These are phyloP conservation scores for Seiridium cupressi DNA, from an alignment of 2,329 filamentous ascomycete genomes.

Conservation along the genomic window DNA sequence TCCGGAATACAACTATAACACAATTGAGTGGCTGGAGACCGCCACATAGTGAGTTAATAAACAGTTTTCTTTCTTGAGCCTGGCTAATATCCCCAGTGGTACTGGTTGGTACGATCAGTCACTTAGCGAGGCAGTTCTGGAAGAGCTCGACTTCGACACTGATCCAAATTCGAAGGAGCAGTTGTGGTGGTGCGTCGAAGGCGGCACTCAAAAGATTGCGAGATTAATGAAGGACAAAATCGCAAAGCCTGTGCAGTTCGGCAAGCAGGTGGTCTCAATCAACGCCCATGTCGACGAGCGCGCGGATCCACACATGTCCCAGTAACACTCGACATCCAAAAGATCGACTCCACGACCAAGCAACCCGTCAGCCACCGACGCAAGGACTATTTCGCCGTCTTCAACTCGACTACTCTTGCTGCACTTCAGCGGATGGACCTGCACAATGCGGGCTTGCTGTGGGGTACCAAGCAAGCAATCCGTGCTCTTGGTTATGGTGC, in stretches of 20 bases:
- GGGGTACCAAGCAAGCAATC: constrained; percentile 25
- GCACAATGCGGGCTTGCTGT: constrained; percentile 15
- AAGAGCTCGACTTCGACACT: constrained; percentile 15
- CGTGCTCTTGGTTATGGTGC: constrained; percentile 28
- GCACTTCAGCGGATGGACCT: constrained; percentile 28
- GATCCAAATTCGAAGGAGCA: not conserved
- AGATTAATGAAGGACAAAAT: constrained; percentile 5
- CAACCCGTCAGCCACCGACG: not conserved
- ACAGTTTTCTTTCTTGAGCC: not conserved
- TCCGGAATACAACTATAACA: constrained; percentile 3
- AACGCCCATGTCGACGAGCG: not conserved
- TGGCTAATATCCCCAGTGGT: constrained; percentile 8
- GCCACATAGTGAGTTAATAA: constrained; percentile 7
- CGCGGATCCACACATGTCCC: not conserved
- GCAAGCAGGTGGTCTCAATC: constrained; percentile 1
- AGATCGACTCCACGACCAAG: not conserved
- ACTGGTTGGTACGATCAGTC: constrained; percentile 16
- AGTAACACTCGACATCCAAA: not conserved
- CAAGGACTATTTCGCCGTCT: constrained; percentile 25
- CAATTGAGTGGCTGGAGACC: constrained; percentile 9
- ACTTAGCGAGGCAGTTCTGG: constrained; percentile 14
- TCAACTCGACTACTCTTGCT: constrained; percentile 29
- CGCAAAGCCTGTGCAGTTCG: not conserved
- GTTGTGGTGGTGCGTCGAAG: constrained; percentile 13
- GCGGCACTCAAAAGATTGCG: constrained; percentile 12